Evolutionary conservation across 2,329 filamentous ascomycete genomes (phyloP).

Genomic region (Botryotinia narcissicola): DNA sequence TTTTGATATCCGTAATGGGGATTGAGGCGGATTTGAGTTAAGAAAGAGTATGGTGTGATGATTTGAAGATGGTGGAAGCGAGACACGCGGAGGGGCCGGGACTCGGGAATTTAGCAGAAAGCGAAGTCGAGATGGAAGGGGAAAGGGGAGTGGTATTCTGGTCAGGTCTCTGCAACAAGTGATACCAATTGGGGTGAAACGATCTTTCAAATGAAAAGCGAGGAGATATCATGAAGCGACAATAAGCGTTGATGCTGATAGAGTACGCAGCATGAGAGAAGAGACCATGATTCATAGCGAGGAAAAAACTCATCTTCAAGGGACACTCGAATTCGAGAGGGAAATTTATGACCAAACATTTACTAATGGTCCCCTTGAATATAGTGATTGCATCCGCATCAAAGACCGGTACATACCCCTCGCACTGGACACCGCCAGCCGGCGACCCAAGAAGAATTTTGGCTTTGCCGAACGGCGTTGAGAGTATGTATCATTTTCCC

Average conservation of each 20-base stretch:
- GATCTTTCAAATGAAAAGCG: background rate
- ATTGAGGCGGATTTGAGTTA: background rate
- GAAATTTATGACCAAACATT: background rate
- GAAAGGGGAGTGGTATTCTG: background rate
- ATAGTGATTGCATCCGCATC: background rate
- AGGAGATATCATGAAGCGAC: background rate
- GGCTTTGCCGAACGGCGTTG: background rate
- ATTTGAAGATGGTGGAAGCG: background rate
- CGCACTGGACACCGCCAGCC: slow-evolving; percentile 8
- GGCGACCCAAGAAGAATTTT: slow-evolving; percentile 1
- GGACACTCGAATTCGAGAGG: background rate
- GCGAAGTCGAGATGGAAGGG: background rate
- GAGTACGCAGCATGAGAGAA: background rate
- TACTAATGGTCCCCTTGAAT: background rate
- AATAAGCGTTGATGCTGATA: background rate
- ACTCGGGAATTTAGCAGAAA: background rate
- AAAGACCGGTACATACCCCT: background rate
- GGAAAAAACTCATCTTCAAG: background rate
- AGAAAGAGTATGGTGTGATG: background rate
- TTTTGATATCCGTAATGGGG: background rate
- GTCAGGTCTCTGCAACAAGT: background rate
- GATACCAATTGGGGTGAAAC: background rate
- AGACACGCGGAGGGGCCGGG: background rate
- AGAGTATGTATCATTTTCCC: background rate
- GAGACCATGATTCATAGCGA: background rate